These are phyloP conservation scores for Zea luxurians DNA, from an alignment of 176 grass and related monocot species.

Conservation along the genomic window DNA sequence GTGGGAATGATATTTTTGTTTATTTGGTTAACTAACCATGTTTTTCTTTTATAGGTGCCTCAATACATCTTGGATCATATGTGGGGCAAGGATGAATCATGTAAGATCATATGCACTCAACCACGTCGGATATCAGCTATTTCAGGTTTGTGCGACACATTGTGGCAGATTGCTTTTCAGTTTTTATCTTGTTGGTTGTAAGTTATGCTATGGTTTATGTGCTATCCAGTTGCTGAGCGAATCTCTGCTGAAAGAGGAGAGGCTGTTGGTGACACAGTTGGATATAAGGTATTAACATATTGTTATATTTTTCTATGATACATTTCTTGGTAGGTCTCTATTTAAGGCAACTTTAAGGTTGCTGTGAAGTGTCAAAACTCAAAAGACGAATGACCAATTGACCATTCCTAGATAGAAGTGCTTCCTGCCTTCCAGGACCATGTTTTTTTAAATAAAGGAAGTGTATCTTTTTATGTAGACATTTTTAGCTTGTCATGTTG, in stretches of 20 bases:
- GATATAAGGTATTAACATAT: constrained; percentile 79
- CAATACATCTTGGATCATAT: constrained; percentile 97
- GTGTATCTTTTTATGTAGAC: not conserved
- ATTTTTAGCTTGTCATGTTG: not conserved
- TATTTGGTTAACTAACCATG: constrained; percentile 13
- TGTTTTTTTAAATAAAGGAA: constrained; percentile 14
- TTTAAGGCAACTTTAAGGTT: not conserved
- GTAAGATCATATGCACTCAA: constrained; percentile 96
- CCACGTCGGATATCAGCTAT: constrained; percentile 93
- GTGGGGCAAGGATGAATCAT: constrained; percentile 81
- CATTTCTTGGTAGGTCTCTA: constrained; percentile 24
- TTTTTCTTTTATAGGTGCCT: constrained; percentile 71
- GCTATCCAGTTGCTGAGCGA: constrained; percentile 78
- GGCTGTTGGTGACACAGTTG: constrained; percentile 80
- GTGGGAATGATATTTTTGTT: constrained; percentile 15
- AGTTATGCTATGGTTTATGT: constrained; percentile 30
- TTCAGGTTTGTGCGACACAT: constrained; percentile 61
- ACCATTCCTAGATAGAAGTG: not conserved
- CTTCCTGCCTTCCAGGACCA: not conserved
- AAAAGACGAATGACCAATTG: not conserved
- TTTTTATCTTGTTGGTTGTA: constrained; percentile 11
- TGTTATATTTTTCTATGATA: constrained; percentile 22
- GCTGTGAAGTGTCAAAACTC: not conserved
- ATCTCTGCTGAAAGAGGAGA: constrained; percentile 96
- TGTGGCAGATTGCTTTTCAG: constrained; percentile 7